A percentile compares a stretch with the other conserved stretches of the same genome.
Conservation (phyloP, 2,329 filamentous ascomycete species). For the Drechslera avenae region DNA sequence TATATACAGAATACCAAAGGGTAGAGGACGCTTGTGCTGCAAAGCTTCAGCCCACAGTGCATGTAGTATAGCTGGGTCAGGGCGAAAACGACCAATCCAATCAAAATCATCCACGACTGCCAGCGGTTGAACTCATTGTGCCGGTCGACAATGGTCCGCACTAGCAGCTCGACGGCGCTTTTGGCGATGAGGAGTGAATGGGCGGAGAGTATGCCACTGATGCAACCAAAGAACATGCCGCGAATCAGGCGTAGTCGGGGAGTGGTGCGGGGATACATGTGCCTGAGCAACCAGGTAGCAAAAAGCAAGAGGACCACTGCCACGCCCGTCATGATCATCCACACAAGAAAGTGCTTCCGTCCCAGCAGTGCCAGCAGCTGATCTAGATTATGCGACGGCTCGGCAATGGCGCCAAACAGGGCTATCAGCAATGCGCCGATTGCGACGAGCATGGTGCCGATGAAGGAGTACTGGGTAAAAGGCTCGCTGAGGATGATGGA, state of each 20-base stretch:
- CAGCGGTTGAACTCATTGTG: constrained; percentile 94
- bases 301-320: constrained; percentile 72
- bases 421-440: constrained; percentile 89
- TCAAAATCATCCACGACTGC: constrained; percentile 90
- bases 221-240: constrained; percentile 85
- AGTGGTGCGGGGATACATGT: constrained; percentile 52
- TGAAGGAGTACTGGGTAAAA: constrained; percentile 90
- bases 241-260: constrained; percentile 74
- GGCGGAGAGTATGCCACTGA: constrained; percentile 88
- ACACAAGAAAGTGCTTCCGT: constrained; percentile 77
- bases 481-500: constrained; percentile 90
- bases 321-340: constrained; percentile 82
- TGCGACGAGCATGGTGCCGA: constrained; percentile 87
- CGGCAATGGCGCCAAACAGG: constrained; percentile 89
- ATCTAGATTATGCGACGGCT: constrained; percentile 84
- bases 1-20: constrained; percentile 98
- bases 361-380: constrained; percentile 79
- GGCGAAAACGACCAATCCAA: constrained; percentile 79
- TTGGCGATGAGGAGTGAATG: constrained; percentile 94
- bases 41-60: constrained; percentile 89
- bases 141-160: constrained; percentile 81
- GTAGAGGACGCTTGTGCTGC: constrained; percentile 94
- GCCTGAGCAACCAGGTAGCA: constrained; percentile 45
- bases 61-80: constrained; percentile 94
- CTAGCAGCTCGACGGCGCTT: constrained; percentile 91